A percentile compares a stretch with the other conserved stretches of the same genome.
These are phyloP conservation scores for Claviceps monticola DNA, from an alignment of 2,329 filamentous ascomycete species.

Conservation along the genomic window DNA sequence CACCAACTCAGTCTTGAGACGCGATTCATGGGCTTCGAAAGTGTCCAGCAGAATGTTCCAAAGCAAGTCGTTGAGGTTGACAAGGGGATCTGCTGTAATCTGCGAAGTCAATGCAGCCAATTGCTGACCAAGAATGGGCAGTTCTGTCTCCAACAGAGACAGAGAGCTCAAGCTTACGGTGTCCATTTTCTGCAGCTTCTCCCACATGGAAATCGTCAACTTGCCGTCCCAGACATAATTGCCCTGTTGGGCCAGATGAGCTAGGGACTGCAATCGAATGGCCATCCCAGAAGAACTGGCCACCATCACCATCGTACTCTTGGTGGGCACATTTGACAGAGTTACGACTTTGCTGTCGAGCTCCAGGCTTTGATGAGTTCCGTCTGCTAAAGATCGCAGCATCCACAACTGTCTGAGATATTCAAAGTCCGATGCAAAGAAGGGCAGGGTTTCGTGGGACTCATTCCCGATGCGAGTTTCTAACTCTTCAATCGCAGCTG, in stretches of 20 bases:
- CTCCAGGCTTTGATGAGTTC: neutral
- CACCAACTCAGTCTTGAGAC: constrained; percentile 15
- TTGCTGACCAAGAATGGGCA: constrained; percentile 45
- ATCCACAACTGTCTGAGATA: constrained; percentile 37
- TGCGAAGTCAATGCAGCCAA: constrained; percentile 35
- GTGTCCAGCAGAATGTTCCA: constrained; percentile 30
- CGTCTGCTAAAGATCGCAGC: constrained; percentile 19
- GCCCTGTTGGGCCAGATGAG: constrained; percentile 28
- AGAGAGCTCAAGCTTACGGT: constrained; percentile 46
- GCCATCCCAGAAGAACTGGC: constrained; percentile 22
- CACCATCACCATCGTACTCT: constrained; percentile 19
- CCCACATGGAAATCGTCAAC: constrained; percentile 33
- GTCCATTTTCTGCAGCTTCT: constrained; percentile 36
- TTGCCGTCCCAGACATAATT: constrained; percentile 27
- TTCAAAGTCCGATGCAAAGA: constrained; percentile 43
- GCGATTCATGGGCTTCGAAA: constrained; percentile 24
- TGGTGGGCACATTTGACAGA: constrained; percentile 29
- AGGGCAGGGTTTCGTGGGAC: constrained; percentile 29
- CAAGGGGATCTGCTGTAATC: constrained; percentile 35
- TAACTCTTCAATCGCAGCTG: constrained; percentile 36
- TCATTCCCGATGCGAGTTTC: constrained; percentile 31
- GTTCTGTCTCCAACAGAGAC: constrained; percentile 48
- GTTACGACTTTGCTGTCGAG: constrained; percentile 28
- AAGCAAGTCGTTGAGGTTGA: constrained; percentile 34
- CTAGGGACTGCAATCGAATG: constrained; percentile 31